Evolutionary conservation across 306 rosid genomes (phyloP).

Genomic region (Luffa acutangula): DNA sequence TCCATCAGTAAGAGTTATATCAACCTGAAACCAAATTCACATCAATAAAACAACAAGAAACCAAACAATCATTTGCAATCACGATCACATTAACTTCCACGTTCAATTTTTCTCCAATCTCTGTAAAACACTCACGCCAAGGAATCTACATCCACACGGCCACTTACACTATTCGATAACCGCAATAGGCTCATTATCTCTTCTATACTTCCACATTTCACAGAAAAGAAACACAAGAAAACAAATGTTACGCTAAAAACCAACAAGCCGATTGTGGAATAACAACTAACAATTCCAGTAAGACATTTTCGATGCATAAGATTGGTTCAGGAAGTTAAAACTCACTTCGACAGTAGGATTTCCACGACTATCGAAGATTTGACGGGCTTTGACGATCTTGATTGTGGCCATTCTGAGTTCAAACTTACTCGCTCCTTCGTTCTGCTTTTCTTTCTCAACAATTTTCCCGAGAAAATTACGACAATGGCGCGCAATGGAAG

Average conservation of each 20-base stretch:
- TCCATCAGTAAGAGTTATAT: slow-evolving; percentile 41
- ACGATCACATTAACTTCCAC: neutral
- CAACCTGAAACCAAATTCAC: slow-evolving; percentile 37
- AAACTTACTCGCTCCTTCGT: neutral
- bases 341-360: slow-evolving; percentile 93
- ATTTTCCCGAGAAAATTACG: neutral
- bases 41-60: neutral
- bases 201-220: neutral
- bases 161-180: neutral
- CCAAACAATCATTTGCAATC: neutral
- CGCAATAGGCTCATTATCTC: neutral
- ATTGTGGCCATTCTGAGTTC: slow-evolving; percentile 45
- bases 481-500: neutral
- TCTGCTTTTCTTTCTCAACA: neutral
- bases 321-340: neutral
- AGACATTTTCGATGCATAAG: neutral
- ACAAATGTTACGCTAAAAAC: neutral
- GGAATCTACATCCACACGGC: neutral
- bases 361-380: slow-evolving; percentile 99
- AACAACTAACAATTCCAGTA: neutral
- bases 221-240: neutral
- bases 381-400: slow-evolving; percentile 51
- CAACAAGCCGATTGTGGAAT: neutral
- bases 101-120: neutral
- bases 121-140: neutral